These are phyloP conservation scores for Backusella australiensis DNA, from an alignment of 192 early-diverging fungal species.

Conservation along the genomic window DNA sequence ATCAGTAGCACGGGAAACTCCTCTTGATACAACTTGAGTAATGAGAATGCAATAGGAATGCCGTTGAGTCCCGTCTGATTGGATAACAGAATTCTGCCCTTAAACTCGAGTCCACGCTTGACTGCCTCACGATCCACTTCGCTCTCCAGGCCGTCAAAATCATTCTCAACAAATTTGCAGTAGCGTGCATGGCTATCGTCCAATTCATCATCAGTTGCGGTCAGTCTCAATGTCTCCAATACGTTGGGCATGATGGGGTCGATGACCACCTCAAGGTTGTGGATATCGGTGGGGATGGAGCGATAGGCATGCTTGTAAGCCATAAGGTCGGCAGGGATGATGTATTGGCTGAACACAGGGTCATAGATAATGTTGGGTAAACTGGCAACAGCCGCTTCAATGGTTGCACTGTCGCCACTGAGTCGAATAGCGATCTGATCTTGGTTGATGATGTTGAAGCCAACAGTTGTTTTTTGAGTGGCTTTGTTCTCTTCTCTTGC, in stretches of 20 bases:
- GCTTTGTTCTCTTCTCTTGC: background rate
- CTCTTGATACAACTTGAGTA: background rate
- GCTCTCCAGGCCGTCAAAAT: background rate
- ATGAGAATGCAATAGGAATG: background rate
- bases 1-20: background rate
- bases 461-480: background rate
- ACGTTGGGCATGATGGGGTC: background rate
- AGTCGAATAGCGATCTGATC: background rate
- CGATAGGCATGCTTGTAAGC: background rate
- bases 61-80: background rate
- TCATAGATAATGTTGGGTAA: background rate
- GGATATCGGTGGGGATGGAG: background rate
- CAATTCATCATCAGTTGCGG: background rate
- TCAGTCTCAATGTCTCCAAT: background rate
- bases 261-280: background rate
- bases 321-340: background rate
- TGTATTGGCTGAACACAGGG: background rate
- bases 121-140: background rate
- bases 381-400: background rate
- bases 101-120: background rate
- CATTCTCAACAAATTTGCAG: background rate
- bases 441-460: background rate
- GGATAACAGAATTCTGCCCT: background rate
- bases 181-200: background rate
- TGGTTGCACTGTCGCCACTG: background rate